Evolutionary conservation across 805 yeast genomes (phyloP).

Genomic region (Pichia kluyveri): DNA sequence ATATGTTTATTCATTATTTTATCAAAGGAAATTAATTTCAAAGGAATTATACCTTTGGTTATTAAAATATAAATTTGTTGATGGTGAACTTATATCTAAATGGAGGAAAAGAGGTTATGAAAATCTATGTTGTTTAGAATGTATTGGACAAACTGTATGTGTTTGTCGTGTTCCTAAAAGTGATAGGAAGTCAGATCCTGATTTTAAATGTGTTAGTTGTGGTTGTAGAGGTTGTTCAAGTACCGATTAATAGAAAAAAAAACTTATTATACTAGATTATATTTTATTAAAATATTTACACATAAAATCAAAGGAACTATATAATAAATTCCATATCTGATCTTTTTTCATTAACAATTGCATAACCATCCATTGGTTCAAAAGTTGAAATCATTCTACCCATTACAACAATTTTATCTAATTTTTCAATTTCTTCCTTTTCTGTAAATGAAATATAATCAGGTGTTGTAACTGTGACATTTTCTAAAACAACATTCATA

Average conservation of each 20-base stretch:
- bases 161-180: slow-evolving; percentile 78
- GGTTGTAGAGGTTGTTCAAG: slow-evolving; percentile 85
- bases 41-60: slow-evolving; percentile 67
- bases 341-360: slow-evolving; percentile 20
- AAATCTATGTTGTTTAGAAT: slow-evolving; percentile 70
- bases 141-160: slow-evolving; percentile 71
- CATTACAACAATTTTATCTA: slow-evolving; percentile 57
- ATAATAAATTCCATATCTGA: not conserved
- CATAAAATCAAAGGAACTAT: too few relatives aligned
- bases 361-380: slow-evolving; percentile 68
- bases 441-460: slow-evolving; percentile 24
- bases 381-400: slow-evolving; percentile 71
- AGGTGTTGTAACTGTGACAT: slow-evolving; percentile 54
- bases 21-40: slow-evolving; percentile 59
- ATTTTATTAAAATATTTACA: too few relatives aligned
- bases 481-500: slow-evolving; percentile 70
- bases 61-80: slow-evolving; percentile 55
- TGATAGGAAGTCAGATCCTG: slow-evolving; percentile 25
- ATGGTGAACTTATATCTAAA: slow-evolving; percentile 67
- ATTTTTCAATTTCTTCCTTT: slow-evolving; percentile 46
- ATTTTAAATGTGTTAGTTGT: slow-evolving; percentile 54
- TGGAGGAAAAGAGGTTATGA: slow-evolving; percentile 63
- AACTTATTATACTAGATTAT: not conserved
- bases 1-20: slow-evolving; percentile 66
- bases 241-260: slow-evolving; percentile 36